These are phyloP conservation scores for Aphanomyces euteiches DNA, from an alignment of 352 stramenopile genomes.

Conservation along the genomic window DNA sequence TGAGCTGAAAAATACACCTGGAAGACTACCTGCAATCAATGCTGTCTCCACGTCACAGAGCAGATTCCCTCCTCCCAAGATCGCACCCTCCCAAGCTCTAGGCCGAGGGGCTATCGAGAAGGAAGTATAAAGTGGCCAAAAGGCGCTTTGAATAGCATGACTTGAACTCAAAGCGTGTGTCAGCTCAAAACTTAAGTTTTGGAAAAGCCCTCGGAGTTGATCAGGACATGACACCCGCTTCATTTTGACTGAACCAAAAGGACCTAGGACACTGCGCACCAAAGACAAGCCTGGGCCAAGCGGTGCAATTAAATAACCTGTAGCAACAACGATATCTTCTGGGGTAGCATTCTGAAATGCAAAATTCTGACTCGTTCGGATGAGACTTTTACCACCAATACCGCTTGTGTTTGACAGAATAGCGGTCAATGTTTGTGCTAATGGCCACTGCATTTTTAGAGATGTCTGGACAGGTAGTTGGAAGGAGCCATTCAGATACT, in stretches of 20 bases:
- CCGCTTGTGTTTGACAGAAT: slow-evolving; percentile 2
- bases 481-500: slow-evolving; percentile 7
- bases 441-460: slow-evolving; percentile 23
- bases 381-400: neutral
- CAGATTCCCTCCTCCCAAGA: neutral
- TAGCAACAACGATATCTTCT: neutral
- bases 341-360: neutral
- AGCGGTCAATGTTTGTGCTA: neutral
- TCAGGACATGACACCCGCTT: neutral
- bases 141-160: neutral
- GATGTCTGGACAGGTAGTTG: slow-evolving; percentile 6
- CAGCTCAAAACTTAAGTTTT: neutral
- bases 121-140: slow-evolving; percentile 7
- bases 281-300: neutral
- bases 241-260: slow-evolving; percentile 9
- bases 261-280: neutral
- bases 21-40: neutral
- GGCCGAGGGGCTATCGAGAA: neutral
- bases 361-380: slow-evolving; percentile 17
- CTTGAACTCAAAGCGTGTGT: neutral
- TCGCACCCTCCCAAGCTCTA: neutral
- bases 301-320: neutral
- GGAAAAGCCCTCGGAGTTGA: neutral
- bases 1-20: neutral
- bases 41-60: neutral